phyloP scores from a whole-genome alignment of 192 early-diverging fungal genomes.

The Coemansia sp. region DNA sequence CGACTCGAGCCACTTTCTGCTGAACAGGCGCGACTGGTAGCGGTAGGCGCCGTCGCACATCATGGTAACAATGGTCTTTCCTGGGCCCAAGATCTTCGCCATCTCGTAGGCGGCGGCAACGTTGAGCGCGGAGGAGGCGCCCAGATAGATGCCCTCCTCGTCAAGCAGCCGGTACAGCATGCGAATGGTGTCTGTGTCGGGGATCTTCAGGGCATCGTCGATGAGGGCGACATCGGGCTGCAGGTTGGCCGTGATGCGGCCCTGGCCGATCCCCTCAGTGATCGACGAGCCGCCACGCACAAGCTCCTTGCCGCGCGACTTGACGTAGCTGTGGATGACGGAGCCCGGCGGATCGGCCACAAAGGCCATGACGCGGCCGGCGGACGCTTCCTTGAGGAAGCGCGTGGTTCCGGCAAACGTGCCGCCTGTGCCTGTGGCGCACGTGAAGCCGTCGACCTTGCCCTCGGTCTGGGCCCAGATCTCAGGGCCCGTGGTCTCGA shows the following conservation, averaged over 20 bases:
- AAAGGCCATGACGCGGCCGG: slow-evolving; percentile 73
- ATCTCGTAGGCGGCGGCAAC: slow-evolving; percentile 91
- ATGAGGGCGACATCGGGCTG: slow-evolving; percentile 76
- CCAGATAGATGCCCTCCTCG: slow-evolving; percentile 93
- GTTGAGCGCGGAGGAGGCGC: slow-evolving; percentile 90
- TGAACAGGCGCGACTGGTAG: slow-evolving; percentile 81
- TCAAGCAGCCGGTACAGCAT: slow-evolving; percentile 91
- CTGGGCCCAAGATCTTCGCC: slow-evolving; percentile 81
- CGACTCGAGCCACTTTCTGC: slow-evolving; percentile 84
- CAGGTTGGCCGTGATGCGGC: slow-evolving; percentile 90
- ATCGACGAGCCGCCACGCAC: slow-evolving; percentile 84
- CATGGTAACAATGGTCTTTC: slow-evolving; percentile 81
- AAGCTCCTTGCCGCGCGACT: slow-evolving; percentile 64
- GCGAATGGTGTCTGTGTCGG: slow-evolving; percentile 77
- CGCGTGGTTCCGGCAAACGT: slow-evolving; percentile 84
- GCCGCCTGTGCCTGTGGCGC: slow-evolving; percentile 91
- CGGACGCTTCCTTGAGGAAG: slow-evolving; percentile 77
- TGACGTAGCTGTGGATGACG: slow-evolving; percentile 85
- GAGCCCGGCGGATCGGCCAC: slow-evolving; percentile 93
- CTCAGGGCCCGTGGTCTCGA: slow-evolving; percentile 96
- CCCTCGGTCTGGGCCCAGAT: slow-evolving; percentile 87
- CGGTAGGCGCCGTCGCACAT: slow-evolving; percentile 89
- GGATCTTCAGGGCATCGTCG: slow-evolving; percentile 81
- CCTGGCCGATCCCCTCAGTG: slow-evolving; percentile 96
- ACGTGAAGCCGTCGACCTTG: slow-evolving; percentile 86